Base-by-base conservation (phyloP, 2,329 filamentous ascomycete species). In the Pezicula rhizophila region DNA sequence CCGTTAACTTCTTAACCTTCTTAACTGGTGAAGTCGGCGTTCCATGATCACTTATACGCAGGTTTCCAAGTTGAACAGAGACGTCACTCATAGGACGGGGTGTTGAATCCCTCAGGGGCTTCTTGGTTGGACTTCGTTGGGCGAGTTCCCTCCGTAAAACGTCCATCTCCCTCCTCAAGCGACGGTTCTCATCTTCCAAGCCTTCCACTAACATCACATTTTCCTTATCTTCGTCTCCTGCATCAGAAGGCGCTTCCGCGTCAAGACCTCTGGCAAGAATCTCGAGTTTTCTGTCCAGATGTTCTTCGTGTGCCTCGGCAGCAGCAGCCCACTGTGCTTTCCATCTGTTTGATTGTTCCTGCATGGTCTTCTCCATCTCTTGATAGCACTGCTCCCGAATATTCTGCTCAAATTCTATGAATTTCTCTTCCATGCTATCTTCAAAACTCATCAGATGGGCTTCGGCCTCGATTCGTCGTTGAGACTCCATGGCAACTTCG, bases 201-300 rank as follows among this genome's bases (percentile, higher is more conserved):
- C 85, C 77, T 59, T 85, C 79, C 2, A 78, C 68, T 40, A 4
- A 37, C 23, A 34, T 20, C 26, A 15, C 18, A 18, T 84, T 84
- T 62, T 84, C 79, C 58, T 86, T 84, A 54, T 80, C 70, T 7
- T 75, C 70, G 10, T 74, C 68, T 8, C 68, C 69, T 8, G 64
- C 63, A 1, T 77, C 73, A 28, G 75, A 73, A 60, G 73, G 66
- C 45, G 73, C 68, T 35, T 76, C 60, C 7, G 62, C 62, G 56
- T 59, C 56, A 62, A 65, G 71, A 8, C 77, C 76, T 46, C 78
- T 72, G 48, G 81, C 77, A 31, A 87, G 69, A 18, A 89, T 76
- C 51, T 89, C 92, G 7, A 95, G 77, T 70, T 99, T 99, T 56
- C 81, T 81, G 65, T 97, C 91, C 63, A 93, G 79, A 66, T 95